Evolutionary conservation across 495 filamentous ascomycete species (phyloP), one percentile per base, ranked within the genome.

Genomic region (Thermothielavioides terrestris): DNA sequence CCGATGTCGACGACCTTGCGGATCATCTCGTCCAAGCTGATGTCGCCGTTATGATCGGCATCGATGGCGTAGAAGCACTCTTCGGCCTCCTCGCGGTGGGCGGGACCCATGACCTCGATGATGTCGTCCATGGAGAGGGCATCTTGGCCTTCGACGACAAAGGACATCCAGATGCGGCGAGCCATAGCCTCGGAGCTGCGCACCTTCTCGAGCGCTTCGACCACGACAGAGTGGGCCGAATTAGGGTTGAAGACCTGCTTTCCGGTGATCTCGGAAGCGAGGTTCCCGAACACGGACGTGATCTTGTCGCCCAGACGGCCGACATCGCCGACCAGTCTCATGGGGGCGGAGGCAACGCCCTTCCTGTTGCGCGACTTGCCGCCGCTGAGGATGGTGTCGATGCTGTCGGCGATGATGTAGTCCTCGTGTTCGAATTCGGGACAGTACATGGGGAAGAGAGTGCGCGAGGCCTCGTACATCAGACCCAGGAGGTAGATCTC

Each of bases 151-250:
- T 96, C 90, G 14, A 89, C 80, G 10, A 96, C 92, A 62, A 96
- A 96, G 2, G 89, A 95, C 88, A 95, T 95, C 92, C 92, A 98
- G 50, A 98, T 81, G 63, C 92, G 83, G 54, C 80, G 83, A 6
- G 89, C 92, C 52, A 98, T 69, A 22, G 91, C 92, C 68, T 95
- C 91, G 3, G 89, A 85, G 20, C 85, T 85, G 32, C 75, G 72
- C 34, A 80, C 81, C 57, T 85, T 89, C 61, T 94, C 90, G 45
- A 98, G 74, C 2, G 91, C 92, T 56, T 94, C 79, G 9, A 94
- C 73, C 4, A 96, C 88, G 40, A 95, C 79, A 2, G 88, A 89
- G 63, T 95, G 89, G 2, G 90, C 84, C 1, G 86, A 83, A 45
- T 82, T 86, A 7, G 89, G 84, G 67, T 96, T 91, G 68, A 98